Base-by-base conservation (phyloP, 1,284 basidiomycete species). In the Puccinia polysora region DNA sequence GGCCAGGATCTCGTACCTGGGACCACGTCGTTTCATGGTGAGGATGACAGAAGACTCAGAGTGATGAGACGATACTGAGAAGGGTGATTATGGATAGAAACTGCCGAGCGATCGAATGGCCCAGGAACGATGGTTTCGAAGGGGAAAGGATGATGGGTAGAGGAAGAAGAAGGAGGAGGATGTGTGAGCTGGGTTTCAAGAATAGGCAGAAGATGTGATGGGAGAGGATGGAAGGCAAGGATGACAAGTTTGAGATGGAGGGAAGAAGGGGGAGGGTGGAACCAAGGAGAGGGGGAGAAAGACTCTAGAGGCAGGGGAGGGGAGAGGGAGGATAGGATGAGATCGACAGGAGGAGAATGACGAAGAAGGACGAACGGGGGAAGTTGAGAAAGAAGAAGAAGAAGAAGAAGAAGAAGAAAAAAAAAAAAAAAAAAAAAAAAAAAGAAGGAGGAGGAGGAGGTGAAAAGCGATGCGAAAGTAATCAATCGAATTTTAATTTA, bases 1-100 rank as follows among this genome's bases (percentile, higher is more conserved):
- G 18, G 65, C 65, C 40, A 58, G 23, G 53, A 69, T 59, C 36
- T 69, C 18, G 40, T 45, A 55, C 50, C 65, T 53, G 38, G 65
- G 65, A 56, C 65, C 55, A 40, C 65, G 53, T 45, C 30, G 38
- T 34, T 70, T 60, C 65, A 68, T 58, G 20, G 8, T 45, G 14
- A 36, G 50, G 34, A 53, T 32, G 6, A 55, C 40, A 10, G n/a
- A 62, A 45, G 12, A 30, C 20, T 30, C 1, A 28, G 18, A 12
- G 6, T 56, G 23, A 30, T 30, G 8, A 28, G 53, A 18, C 8
- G 50, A 53, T 53, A 8, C 20, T 20, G 18, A 49, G 23, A 53
- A 15, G 8, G 40, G 40, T 23, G 15, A 49, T 18, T 23, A 23
- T 43, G 18, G 23, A 49, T 3, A 49, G 45, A 49, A 49, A 49